These are phyloP conservation scores for Ricinus communis DNA, from an alignment of 345 rosid species.

Conservation along the genomic window DNA sequence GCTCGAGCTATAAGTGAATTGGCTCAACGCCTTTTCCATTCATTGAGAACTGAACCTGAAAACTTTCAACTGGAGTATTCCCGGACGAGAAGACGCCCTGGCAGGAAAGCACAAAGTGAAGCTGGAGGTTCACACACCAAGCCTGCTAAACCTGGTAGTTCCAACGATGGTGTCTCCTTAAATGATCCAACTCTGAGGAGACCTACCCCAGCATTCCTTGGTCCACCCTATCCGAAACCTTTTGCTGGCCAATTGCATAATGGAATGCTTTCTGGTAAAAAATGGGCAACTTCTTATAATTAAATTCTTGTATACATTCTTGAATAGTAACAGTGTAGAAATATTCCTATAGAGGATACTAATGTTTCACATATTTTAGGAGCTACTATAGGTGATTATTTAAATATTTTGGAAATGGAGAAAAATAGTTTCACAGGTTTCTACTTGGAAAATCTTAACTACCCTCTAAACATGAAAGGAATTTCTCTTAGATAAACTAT, in stretches of 20 bases:
- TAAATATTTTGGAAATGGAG: no score
- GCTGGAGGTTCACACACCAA: constrained; percentile 9
- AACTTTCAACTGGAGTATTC: constrained; percentile 14
- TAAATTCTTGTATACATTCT: neutral
- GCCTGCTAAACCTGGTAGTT: constrained; percentile 1
- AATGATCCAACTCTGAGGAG: constrained; percentile 1
- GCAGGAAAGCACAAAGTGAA: constrained; percentile 15
- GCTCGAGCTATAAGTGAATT: constrained; percentile 19
- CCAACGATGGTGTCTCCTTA: neutral
- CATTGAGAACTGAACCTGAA: constrained; percentile 24
- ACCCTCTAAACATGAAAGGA: no score
- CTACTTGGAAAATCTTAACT: no score
- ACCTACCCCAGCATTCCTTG: neutral
- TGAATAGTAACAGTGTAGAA: no score
- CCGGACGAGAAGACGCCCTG: constrained; percentile 9
- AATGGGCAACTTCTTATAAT: neutral
- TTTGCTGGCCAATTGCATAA: neutral
- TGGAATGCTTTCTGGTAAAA: constrained; percentile 16
- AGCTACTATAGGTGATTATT: no score
- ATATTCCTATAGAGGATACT: no score
- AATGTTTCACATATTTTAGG: no score
- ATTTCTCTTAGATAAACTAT: no score
- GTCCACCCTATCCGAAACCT: neutral
- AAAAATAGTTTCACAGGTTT: no score
- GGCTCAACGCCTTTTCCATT: constrained; percentile 12